These are phyloP conservation scores for Tetrapyrgos nigripes DNA, from an alignment of 1,284 basidiomycete species.

Conservation along the genomic window DNA sequence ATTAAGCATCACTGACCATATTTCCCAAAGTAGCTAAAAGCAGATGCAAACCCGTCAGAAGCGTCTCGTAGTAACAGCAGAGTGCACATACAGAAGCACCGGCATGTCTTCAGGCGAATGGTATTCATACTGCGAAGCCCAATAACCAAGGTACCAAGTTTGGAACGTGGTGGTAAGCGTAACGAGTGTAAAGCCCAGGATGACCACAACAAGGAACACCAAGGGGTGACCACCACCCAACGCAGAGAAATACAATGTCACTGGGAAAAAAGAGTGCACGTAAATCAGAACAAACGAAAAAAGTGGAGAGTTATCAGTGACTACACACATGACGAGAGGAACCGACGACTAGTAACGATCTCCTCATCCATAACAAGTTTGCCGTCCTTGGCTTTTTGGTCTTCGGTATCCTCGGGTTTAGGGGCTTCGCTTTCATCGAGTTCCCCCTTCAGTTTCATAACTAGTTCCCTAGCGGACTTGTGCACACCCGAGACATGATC, in stretches of 20 bases:
- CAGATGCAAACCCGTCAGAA: not conserved
- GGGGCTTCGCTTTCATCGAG: not conserved
- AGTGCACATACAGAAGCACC: constrained; percentile 34
- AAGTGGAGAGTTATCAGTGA: not conserved
- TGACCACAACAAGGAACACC: constrained; percentile 33
- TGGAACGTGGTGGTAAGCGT: constrained; percentile 40
- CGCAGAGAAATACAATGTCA: constrained; percentile 37
- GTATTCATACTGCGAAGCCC: constrained; percentile 54
- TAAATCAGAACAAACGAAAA: not conserved
- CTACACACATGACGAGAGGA: constrained; percentile 28
- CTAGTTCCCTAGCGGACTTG: constrained; percentile 11
- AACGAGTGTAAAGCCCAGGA: constrained; percentile 28
- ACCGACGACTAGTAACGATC: constrained; percentile 47
- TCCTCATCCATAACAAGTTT: constrained; percentile 57
- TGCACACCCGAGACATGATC: constrained; percentile 25
- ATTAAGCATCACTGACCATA: not conserved
- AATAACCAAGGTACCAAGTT: constrained; percentile 59
- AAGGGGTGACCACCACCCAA: constrained; percentile 32
- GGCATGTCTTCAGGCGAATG: constrained; percentile 33
- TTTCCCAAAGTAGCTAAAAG: not conserved
- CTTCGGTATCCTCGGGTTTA: not conserved
- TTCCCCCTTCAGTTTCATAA: not conserved
- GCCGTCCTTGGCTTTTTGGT: constrained; percentile 25
- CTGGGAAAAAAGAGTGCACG: constrained; percentile 8
- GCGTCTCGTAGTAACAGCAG: not conserved